phyloP scores from a whole-genome alignment of 345 rosid genomes.

The Citrus sinensis region DNA sequence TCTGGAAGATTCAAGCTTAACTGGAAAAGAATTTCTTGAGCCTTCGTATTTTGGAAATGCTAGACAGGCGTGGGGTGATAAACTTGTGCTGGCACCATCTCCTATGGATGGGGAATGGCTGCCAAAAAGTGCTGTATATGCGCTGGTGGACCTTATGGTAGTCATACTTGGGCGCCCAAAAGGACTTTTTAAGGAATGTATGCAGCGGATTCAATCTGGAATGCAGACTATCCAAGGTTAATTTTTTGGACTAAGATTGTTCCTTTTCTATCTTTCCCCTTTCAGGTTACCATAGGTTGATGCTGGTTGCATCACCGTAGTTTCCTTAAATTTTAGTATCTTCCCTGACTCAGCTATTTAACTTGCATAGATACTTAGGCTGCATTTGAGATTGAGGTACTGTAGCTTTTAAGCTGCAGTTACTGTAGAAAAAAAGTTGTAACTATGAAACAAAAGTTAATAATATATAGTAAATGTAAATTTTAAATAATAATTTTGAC shows the following conservation, averaged over 20 bases:
- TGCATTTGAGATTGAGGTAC: too few species aligned
- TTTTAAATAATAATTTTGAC: too few species aligned
- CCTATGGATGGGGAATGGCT: constrained; percentile 97
- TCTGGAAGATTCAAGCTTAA: constrained; percentile 28
- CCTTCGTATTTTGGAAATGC: constrained; percentile 61
- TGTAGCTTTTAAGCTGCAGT: too few species aligned
- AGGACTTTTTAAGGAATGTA: constrained; percentile 90
- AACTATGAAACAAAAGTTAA: too few species aligned
- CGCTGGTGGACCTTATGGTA: constrained; percentile 89
- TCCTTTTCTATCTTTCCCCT: not conserved
- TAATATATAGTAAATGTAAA: too few species aligned
- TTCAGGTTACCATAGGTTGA: not conserved
- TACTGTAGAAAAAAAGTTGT: too few species aligned
- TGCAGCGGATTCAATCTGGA: constrained; percentile 86
- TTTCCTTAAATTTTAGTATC: not conserved
- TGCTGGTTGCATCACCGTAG: not conserved
- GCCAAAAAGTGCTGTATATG: constrained; percentile 83
- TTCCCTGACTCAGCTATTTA: not conserved
- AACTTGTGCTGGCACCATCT: constrained; percentile 75
- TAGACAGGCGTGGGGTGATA: constrained; percentile 55
- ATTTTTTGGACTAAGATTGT: not conserved
- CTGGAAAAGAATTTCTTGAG: constrained; percentile 43
- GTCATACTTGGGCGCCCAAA: constrained; percentile 90
- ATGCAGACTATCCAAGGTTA: constrained; percentile 72
- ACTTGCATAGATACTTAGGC: not conserved